A percentile compares a stretch with the other conserved stretches of the same genome.
phyloP scores from a whole-genome alignment of 345 rosid genomes.

The Iberis pinnata region DNA sequence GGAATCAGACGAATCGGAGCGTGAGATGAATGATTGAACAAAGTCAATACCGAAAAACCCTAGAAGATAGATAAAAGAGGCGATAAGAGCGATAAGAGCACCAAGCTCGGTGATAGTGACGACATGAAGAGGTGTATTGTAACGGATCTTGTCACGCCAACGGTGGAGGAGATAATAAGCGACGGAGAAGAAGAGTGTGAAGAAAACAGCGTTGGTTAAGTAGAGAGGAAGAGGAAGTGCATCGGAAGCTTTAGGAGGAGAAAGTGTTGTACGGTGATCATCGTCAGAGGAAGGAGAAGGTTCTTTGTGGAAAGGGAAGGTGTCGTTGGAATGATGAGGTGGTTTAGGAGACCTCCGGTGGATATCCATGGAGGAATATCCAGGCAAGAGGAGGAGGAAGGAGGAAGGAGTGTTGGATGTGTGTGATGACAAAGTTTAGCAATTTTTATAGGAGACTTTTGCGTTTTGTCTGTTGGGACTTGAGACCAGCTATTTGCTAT shows the following conservation, averaged over 20 bases:
- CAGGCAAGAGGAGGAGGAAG: too few relatives aligned
- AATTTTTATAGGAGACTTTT: constrained; percentile 7
- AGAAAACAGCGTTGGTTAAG: constrained; percentile 71
- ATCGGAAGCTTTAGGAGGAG: constrained; percentile 58
- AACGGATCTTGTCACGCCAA: constrained; percentile 94
- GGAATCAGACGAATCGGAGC: constrained; percentile 38
- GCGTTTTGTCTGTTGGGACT: constrained; percentile 17
- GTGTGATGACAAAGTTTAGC: constrained; percentile 28
- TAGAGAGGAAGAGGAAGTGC: constrained; percentile 78
- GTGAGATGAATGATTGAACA: constrained; percentile 69
- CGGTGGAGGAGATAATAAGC: constrained; percentile 77
- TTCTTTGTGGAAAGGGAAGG: not conserved
- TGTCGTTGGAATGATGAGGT: not conserved
- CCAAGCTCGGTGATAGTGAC: constrained; percentile 65
- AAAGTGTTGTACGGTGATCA: constrained; percentile 7
- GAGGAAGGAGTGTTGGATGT: too few relatives aligned
- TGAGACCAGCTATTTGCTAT: not conserved
- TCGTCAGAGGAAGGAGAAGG: not conserved
- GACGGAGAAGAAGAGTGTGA: constrained; percentile 85
- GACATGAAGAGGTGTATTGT: constrained; percentile 73
- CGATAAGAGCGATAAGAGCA: constrained; percentile 64
- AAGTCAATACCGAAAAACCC: constrained; percentile 86
- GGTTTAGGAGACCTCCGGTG: constrained; percentile 41
- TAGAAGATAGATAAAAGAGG: constrained; percentile 72
- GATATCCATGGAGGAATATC: constrained; percentile 38